Evolutionary conservation across 2,329 filamentous ascomycete genomes (phyloP).

Genomic region (Colletotrichum ledebouriae): DNA sequence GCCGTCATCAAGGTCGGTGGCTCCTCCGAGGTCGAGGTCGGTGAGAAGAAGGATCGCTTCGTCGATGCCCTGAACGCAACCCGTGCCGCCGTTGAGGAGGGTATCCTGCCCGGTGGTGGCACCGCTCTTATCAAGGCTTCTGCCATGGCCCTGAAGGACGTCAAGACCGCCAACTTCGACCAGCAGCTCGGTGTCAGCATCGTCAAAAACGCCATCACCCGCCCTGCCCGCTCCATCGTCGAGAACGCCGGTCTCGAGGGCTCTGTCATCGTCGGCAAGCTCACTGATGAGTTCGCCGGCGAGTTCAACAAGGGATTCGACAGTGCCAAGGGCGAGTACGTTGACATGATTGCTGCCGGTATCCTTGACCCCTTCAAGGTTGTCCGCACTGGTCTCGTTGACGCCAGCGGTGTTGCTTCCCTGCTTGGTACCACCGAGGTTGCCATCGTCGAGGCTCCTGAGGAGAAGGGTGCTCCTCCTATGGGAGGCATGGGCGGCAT

Average conservation of each 20-base stretch:
- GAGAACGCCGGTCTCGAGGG: slow-evolving; percentile 98
- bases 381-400: slow-evolving; percentile 93
- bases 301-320: slow-evolving; percentile 99
- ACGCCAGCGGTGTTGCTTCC: slow-evolving; percentile 95
- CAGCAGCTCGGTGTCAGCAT: slow-evolving; percentile 98
- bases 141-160: slow-evolving; percentile 82
- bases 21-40: slow-evolving; percentile 97
- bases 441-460: slow-evolving; percentile 94
- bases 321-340: slow-evolving; percentile 96
- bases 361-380: slow-evolving; percentile 99
- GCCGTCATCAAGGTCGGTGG: slow-evolving; percentile 99
- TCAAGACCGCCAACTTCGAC: slow-evolving; percentile 97
- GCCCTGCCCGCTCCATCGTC: slow-evolving; percentile 92
- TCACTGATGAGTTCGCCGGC: slow-evolving; percentile 88
- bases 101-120: slow-evolving; percentile 98
- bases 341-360: slow-evolving; percentile 97
- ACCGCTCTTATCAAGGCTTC: slow-evolving; percentile 98
- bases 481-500: slow-evolving; percentile 80
- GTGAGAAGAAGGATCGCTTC: slow-evolving; percentile 99
- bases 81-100: slow-evolving; percentile 97
- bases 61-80: slow-evolving; percentile 98
- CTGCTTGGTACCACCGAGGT: slow-evolving; percentile 98
- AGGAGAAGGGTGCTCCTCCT: slow-evolving; percentile 80
- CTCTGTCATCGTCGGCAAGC: slow-evolving; percentile 96
- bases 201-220: slow-evolving; percentile 97